phyloP scores from a whole-genome alignment of 2,329 filamentous ascomycete genomes.

The Aquanectria penicillioides region DNA sequence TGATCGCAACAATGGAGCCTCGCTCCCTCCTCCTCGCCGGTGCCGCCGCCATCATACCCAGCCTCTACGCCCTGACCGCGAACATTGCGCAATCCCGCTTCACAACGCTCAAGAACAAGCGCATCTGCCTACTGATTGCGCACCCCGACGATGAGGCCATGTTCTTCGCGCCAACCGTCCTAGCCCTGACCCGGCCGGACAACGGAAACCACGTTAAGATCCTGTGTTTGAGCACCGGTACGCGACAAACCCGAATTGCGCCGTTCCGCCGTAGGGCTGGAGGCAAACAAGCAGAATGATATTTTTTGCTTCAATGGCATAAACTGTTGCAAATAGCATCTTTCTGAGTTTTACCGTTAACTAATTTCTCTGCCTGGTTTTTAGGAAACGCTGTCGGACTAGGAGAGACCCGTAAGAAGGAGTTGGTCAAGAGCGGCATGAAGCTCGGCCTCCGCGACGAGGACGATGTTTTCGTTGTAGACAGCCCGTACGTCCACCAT shows the following conservation, averaged over 20 bases:
- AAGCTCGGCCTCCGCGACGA: constrained; percentile 77
- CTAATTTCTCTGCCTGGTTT: constrained; percentile 29
- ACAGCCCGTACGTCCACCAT: constrained; percentile 71
- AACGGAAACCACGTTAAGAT: constrained; percentile 94
- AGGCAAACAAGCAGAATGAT: too few relatives aligned
- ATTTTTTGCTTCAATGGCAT: neutral
- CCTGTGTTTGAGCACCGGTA: constrained; percentile 87
- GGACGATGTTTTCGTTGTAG: constrained; percentile 86
- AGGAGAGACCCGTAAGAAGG: constrained; percentile 82
- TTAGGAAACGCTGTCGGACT: constrained; percentile 86
- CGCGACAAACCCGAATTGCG: constrained; percentile 3
- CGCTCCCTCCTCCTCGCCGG: constrained; percentile 37
- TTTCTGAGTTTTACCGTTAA: constrained; percentile 10
- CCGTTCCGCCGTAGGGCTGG: too few relatives aligned
- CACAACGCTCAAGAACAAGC: constrained; percentile 80
- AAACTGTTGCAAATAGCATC: too few relatives aligned
- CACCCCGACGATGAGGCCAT: constrained; percentile 99
- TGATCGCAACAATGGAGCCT: constrained; percentile 32
- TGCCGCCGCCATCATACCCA: constrained; percentile 53
- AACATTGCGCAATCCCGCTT: constrained; percentile 61
- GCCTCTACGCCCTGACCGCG: constrained; percentile 63
- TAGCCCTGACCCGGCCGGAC: constrained; percentile 82
- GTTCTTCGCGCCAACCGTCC: constrained; percentile 94
- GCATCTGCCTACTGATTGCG: constrained; percentile 91
- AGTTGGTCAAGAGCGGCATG: constrained; percentile 83